phyloP scores from a whole-genome alignment of 73 alveolate species.

The Tetrahymena borealis region DNA sequence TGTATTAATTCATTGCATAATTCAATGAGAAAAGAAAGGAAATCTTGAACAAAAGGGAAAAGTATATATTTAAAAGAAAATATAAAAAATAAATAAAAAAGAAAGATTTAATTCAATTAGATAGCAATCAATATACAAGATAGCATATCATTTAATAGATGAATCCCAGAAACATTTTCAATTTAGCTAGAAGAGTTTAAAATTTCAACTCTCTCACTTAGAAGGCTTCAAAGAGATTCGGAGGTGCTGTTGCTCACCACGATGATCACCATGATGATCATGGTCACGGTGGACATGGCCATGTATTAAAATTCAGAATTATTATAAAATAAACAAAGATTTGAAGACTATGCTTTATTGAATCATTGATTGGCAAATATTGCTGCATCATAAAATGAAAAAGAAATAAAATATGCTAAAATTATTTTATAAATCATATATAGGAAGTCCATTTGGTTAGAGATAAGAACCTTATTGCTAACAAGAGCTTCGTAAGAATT shows the following conservation, averaged over 20 bases:
- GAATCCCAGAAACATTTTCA: neutral
- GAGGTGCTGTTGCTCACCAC: neutral
- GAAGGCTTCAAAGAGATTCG: neutral
- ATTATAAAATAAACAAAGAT: too few species aligned
- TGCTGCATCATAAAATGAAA: too few species aligned
- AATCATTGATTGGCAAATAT: too few species aligned
- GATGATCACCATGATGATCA: constrained; percentile 3
- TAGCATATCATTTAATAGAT: too few species aligned
- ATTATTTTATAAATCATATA: too few species aligned
- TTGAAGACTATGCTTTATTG: too few species aligned
- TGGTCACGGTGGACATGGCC: neutral
- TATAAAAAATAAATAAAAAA: neutral
- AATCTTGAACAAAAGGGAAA: neutral
- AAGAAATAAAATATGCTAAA: too few species aligned
- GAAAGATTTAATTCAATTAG: neutral
- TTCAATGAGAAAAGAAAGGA: neutral
- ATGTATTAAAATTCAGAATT: neutral
- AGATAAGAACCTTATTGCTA: neutral
- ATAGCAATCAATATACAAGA: neutral
- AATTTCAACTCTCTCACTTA: neutral
- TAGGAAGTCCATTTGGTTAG: neutral
- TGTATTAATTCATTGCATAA: neutral
- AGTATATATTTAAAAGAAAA: neutral
- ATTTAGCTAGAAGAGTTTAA: neutral
- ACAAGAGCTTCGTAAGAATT: neutral